Evolutionary conservation across 495 filamentous ascomycete genomes (phyloP).

Genomic region (Hypoxylon cercidicola): DNA sequence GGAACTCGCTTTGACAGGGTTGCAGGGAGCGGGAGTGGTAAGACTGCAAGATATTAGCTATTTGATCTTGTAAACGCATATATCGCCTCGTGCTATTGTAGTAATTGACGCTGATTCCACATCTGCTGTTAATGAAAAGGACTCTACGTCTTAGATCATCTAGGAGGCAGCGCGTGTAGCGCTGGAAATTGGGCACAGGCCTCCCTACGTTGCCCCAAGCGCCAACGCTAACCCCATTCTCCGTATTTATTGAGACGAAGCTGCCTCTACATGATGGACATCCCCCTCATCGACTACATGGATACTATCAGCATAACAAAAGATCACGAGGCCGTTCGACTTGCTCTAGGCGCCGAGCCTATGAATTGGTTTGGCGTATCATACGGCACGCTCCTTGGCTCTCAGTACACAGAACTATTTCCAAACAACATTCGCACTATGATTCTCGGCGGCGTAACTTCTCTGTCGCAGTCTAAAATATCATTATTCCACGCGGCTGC

Average conservation of each 20-base stretch:
- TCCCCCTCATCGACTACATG: too few relatives aligned
- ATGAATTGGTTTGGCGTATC: too few relatives aligned
- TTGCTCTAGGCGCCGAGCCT: too few relatives aligned
- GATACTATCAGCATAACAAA: too few relatives aligned
- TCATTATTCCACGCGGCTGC: too few relatives aligned
- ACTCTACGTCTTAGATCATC: slow-evolving; percentile 10
- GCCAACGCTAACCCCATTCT: slow-evolving; percentile 10
- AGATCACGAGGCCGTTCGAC: too few relatives aligned
- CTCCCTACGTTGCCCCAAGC: slow-evolving; percentile 3
- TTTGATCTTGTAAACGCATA: not conserved
- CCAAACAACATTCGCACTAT: too few relatives aligned
- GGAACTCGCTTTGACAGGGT: not conserved
- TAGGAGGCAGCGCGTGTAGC: not conserved
- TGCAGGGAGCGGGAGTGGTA: not conserved
- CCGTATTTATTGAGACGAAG: not conserved
- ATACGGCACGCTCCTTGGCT: too few relatives aligned
- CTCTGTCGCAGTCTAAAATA: too few relatives aligned
- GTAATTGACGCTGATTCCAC: slow-evolving; percentile 5
- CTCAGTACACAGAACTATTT: too few relatives aligned
- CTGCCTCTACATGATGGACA: too few relatives aligned
- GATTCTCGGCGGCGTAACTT: too few relatives aligned
- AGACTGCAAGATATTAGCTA: not conserved
- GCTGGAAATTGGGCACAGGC: slow-evolving; percentile 5
- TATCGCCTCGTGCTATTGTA: slow-evolving; percentile 4
- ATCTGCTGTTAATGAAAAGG: slow-evolving; percentile 2